Conservation (phyloP, 768 basidiomycete genomes). For the Lentinula detonsa region DNA sequence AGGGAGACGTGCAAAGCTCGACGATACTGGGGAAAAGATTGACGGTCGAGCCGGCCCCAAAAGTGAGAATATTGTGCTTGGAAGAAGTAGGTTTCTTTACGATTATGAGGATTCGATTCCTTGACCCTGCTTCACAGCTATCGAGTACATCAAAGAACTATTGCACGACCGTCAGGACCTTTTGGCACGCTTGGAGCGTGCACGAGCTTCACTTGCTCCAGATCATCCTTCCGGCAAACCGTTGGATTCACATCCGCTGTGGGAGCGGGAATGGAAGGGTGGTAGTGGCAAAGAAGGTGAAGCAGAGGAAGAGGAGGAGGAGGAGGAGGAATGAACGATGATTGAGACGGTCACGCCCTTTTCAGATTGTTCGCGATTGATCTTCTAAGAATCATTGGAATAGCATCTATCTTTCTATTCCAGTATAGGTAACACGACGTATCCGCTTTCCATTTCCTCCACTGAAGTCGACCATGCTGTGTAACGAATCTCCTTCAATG, state of each 20-base stretch:
- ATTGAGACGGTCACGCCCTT: no score
- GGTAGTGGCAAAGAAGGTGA: constrained; percentile 48
- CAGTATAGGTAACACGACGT: no score
- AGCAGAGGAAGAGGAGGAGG: constrained; percentile 42
- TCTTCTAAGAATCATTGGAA: no score
- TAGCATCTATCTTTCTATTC: no score
- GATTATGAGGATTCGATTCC: not conserved
- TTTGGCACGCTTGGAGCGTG: constrained; percentile 51
- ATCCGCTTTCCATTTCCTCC: no score
- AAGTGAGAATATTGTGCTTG: constrained; percentile 85
- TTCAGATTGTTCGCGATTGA: no score
- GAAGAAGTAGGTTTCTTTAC: constrained; percentile 62
- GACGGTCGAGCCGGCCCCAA: constrained; percentile 87
- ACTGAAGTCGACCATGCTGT: no score
- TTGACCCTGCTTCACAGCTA: constrained; percentile 44
- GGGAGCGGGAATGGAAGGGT: constrained; percentile 85
- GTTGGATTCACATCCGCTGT: constrained; percentile 36
- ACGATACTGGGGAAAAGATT: constrained; percentile 51
- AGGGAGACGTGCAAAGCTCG: constrained; percentile 25
- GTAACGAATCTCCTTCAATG: not conserved
- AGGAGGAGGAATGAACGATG: constrained; percentile 19
- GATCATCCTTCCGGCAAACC: constrained; percentile 52
- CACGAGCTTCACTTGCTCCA: constrained; percentile 49
- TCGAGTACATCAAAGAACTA: constrained; percentile 75
- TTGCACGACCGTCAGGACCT: constrained; percentile 54